These are phyloP conservation scores for Farysia itapuensis DNA, from an alignment of 1,284 basidiomycete species.

Conservation along the genomic window DNA sequence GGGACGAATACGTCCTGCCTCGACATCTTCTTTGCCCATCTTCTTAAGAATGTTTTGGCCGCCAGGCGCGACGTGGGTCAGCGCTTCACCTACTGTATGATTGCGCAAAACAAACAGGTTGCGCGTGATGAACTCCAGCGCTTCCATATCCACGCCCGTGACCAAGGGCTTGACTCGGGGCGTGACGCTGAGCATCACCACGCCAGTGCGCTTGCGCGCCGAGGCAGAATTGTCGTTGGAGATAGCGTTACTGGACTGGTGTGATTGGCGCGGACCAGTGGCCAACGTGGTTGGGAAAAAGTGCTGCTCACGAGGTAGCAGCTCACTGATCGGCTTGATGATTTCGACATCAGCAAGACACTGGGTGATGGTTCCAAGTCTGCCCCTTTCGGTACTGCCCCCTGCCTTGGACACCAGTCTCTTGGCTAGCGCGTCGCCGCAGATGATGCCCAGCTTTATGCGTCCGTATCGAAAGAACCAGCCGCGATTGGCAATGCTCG, in stretches of 20 bases:
- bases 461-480: slow-evolving; percentile 55
- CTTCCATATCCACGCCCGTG: slow-evolving; percentile 37
- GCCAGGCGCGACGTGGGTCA: slow-evolving; percentile 52
- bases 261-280: slow-evolving; percentile 44
- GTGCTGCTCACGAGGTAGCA: slow-evolving; percentile 37
- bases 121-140: slow-evolving; percentile 51
- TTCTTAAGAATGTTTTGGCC: slow-evolving; percentile 49
- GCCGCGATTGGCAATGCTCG: slow-evolving; percentile 39
- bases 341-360: slow-evolving; percentile 31
- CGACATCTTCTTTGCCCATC: slow-evolving; percentile 23
- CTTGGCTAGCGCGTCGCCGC: slow-evolving; percentile 48
- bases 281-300: slow-evolving; percentile 43
- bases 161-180: slow-evolving; percentile 39
- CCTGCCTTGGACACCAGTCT: slow-evolving; percentile 37
- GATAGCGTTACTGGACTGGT: slow-evolving; percentile 23
- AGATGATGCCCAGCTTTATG: slow-evolving; percentile 44
- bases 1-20: slow-evolving; percentile 16
- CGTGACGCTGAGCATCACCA: slow-evolving; percentile 44
- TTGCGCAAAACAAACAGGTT: slow-evolving; percentile 51
- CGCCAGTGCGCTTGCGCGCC: slow-evolving; percentile 30
- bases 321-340: slow-evolving; percentile 16
- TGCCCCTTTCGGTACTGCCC: slow-evolving; percentile 30
- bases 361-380: slow-evolving; percentile 42
- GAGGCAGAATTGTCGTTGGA: slow-evolving; percentile 45
- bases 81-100: slow-evolving; percentile 34